Percentiles rank a stretch among this genome's conserved stretches.
phyloP scores from a whole-genome alignment of 2,329 filamentous ascomycete genomes.

The Fusarium denticulatum region DNA sequence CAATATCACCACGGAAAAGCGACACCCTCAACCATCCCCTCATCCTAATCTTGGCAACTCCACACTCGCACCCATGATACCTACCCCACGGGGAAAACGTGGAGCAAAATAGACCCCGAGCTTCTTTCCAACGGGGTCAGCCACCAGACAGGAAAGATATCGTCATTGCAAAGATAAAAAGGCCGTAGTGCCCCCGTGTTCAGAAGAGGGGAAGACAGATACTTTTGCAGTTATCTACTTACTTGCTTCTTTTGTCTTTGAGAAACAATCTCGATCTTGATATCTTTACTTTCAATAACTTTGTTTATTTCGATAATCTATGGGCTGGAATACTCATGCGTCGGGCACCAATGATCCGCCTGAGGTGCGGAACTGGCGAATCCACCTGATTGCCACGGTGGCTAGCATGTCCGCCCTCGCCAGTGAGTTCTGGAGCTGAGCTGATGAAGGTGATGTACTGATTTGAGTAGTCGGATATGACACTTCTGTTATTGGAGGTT shows the following conservation, averaged over 20 bases:
- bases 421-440: slow-evolving; percentile 35
- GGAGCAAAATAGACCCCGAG: slow-evolving; percentile 12
- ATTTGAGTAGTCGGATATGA: slow-evolving; percentile 48
- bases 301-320: slow-evolving; percentile 23
- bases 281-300: neutral
- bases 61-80: slow-evolving; percentile 29
- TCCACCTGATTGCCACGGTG: slow-evolving; percentile 47
- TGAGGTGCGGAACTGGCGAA: slow-evolving; percentile 49
- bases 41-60: slow-evolving; percentile 27
- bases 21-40: neutral
- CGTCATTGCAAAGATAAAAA: slow-evolving; percentile 12
- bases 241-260: neutral
- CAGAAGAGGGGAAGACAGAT: neutral
- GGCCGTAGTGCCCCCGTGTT: neutral
- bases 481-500: slow-evolving; percentile 51
- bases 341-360: slow-evolving; percentile 51
- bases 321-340: slow-evolving; percentile 47
- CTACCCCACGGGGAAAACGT: slow-evolving; percentile 39
- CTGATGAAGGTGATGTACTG: neutral
- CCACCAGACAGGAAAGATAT: neutral
- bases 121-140: neutral
- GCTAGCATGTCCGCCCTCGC: slow-evolving; percentile 49
- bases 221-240: slow-evolving; percentile 1
- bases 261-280: neutral
- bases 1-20: neutral